Evolutionary conservation across 768 basidiomycete species (phyloP).

Genomic region (Suillus clintonianus): DNA sequence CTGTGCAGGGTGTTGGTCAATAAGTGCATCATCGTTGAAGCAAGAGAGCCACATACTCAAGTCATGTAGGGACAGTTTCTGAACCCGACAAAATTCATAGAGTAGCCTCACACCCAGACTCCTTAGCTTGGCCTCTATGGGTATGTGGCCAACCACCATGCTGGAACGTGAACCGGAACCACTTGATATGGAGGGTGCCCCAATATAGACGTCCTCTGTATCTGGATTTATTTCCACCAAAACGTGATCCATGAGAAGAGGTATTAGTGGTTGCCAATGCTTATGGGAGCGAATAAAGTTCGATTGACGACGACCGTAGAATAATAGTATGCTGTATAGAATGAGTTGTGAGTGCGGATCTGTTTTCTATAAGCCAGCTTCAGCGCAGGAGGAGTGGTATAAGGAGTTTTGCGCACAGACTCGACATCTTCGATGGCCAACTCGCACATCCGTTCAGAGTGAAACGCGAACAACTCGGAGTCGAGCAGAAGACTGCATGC

Average conservation of each 20-base stretch:
- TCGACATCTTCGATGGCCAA: slow-evolving; percentile 69
- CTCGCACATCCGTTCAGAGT: slow-evolving; percentile 91
- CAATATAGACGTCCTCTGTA: slow-evolving; percentile 59
- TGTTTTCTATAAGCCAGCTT: slow-evolving; percentile 55
- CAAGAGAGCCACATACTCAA: slow-evolving; percentile 55
- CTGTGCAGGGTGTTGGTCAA: slow-evolving; percentile 39
- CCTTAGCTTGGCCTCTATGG: slow-evolving; percentile 84
- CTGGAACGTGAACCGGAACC: slow-evolving; percentile 36
- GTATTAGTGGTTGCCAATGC: slow-evolving; percentile 82
- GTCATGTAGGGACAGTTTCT: slow-evolving; percentile 76
- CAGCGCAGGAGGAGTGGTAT: slow-evolving; percentile 4
- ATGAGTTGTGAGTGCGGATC: slow-evolving; percentile 85
- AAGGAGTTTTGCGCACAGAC: slow-evolving; percentile 47
- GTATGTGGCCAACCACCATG: slow-evolving; percentile 47
- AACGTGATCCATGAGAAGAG: slow-evolving; percentile 83
- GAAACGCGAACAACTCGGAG: slow-evolving; percentile 87
- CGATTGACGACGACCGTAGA: slow-evolving; percentile 67
- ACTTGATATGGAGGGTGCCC: slow-evolving; percentile 33
- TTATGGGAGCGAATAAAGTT: slow-evolving; percentile 77
- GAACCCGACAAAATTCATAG: slow-evolving; percentile 93
- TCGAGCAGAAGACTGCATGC: slow-evolving; percentile 75
- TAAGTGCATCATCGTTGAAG: slow-evolving; percentile 3
- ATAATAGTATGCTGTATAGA: slow-evolving; percentile 74
- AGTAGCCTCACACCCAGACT: slow-evolving; percentile 71
- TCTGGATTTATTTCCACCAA: slow-evolving; percentile 80